Evolutionary conservation across 169 alveolate genomes (phyloP).

Genomic region (Plasmodium cynomolgi): DNA sequence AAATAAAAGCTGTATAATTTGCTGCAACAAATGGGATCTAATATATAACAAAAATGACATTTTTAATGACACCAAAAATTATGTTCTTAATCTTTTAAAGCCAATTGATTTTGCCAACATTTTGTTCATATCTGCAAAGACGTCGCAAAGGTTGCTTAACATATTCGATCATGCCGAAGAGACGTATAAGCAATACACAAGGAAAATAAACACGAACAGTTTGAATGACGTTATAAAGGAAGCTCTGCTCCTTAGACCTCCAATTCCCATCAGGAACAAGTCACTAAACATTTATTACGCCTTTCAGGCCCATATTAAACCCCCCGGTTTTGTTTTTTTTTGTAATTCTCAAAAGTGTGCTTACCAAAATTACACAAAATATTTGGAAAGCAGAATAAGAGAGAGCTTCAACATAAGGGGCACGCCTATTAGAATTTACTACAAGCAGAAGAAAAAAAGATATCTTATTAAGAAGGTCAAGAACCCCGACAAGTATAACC

Average conservation of each 20-base stretch:
- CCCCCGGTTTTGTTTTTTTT: slow-evolving; percentile 84
- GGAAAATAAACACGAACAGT: slow-evolving; percentile 26
- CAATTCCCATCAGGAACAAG: slow-evolving; percentile 80
- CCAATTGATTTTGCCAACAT: slow-evolving; percentile 82
- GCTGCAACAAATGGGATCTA: slow-evolving; percentile 87
- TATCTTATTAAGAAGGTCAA: slow-evolving; percentile 26
- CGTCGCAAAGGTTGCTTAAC: slow-evolving; percentile 81
- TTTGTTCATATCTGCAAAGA: slow-evolving; percentile 82
- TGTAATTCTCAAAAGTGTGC: slow-evolving; percentile 81
- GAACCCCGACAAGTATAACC: slow-evolving; percentile 57
- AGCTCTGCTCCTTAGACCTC: slow-evolving; percentile 80
- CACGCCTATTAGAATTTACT: slow-evolving; percentile 79
- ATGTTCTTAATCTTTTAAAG: slow-evolving; percentile 81
- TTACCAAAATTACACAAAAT: slow-evolving; percentile 82
- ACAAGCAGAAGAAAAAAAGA: slow-evolving; percentile 63
- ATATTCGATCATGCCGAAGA: slow-evolving; percentile 77
- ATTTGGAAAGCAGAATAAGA: slow-evolving; percentile 81
- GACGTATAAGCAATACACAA: slow-evolving; percentile 76
- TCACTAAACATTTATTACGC: slow-evolving; percentile 84
- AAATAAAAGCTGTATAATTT: slow-evolving; percentile 81
- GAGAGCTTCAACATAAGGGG: slow-evolving; percentile 78
- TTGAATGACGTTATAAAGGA: slow-evolving; percentile 80
- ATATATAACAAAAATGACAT: slow-evolving; percentile 81
- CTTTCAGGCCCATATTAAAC: slow-evolving; percentile 81
- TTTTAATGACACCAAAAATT: slow-evolving; percentile 79